phyloP scores from a whole-genome alignment of 2,329 filamentous ascomycete genomes.

The Didymella exigua region DNA sequence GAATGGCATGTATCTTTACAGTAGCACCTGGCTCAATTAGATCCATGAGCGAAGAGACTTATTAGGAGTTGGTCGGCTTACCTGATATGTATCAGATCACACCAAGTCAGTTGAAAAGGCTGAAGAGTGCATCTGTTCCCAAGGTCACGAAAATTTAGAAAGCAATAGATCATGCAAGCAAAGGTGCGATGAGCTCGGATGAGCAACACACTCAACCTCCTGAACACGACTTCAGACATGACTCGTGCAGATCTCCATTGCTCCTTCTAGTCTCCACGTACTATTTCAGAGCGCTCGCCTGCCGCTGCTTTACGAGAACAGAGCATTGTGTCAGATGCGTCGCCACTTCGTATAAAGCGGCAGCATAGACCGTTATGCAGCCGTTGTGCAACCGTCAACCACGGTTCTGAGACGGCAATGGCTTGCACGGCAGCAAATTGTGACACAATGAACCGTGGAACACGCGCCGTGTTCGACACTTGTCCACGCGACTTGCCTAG shows the following conservation, averaged over 20 bases:
- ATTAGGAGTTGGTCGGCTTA: constrained; percentile 29
- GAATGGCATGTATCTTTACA: constrained; percentile 37
- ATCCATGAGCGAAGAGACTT: constrained; percentile 29
- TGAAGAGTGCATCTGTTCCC: constrained; percentile 1
- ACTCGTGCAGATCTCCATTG: neutral
- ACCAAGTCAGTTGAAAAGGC: constrained; percentile 18
- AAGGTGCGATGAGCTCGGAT: too few species aligned
- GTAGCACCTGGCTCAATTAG: constrained; percentile 35
- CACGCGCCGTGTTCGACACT: constrained; percentile 27
- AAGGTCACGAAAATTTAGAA: constrained; percentile 19
- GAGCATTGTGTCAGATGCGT: constrained; percentile 3
- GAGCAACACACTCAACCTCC: neutral
- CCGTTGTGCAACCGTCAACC: constrained; percentile 14
- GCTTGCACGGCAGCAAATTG: constrained; percentile 15
- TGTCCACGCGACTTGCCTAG: constrained; percentile 17
- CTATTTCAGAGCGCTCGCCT: neutral
- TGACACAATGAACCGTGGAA: constrained; percentile 30
- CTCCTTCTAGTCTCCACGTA: neutral
- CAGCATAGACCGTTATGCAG: constrained; percentile 12
- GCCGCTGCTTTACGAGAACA: constrained; percentile 1
- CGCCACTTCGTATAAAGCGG: constrained; percentile 13
- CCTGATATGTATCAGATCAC: constrained; percentile 34
- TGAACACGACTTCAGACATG: neutral
- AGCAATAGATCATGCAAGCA: neutral
- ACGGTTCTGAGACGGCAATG: constrained; percentile 17